These are phyloP conservation scores for Eucalyptus paniculata DNA, from an alignment of 345 rosid genomes.

Conservation along the genomic window DNA sequence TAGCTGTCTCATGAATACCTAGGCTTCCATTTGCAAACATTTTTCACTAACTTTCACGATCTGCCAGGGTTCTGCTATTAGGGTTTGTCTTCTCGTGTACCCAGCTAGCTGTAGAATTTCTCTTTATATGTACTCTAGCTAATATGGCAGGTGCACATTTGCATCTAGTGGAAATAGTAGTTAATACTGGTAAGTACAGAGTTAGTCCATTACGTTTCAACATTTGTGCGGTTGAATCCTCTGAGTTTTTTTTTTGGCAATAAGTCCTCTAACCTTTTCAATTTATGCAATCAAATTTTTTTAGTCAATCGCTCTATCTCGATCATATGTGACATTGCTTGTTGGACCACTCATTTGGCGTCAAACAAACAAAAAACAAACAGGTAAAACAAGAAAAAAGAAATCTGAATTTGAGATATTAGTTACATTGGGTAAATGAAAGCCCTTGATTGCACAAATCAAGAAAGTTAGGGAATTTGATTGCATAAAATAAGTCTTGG, in stretches of 20 bases:
- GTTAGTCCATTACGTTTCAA: neutral
- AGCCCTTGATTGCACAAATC: neutral
- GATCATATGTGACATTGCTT: neutral
- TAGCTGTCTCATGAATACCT: neutral
- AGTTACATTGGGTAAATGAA: neutral
- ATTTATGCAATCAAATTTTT: no score
- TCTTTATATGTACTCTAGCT: neutral
- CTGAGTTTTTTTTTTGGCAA: no score
- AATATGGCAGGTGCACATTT: neutral
- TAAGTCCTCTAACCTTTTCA: no score
- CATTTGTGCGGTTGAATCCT: neutral
- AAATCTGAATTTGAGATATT: no score
- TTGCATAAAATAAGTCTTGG: no score
- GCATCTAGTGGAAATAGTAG: neutral
- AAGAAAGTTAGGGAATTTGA: no score
- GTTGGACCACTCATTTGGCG: neutral
- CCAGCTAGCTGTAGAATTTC: neutral
- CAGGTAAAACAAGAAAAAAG: neutral
- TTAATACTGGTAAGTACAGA: neutral
- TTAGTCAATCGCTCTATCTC: neutral
- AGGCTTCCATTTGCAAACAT: neutral
- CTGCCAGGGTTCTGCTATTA: neutral
- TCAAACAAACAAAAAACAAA: neutral
- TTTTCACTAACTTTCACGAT: neutral
- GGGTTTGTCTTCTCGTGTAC: neutral